A percentile compares a stretch with the other conserved stretches of the same genome.
Conservation (phyloP, 805 yeast genomes). For the Tetrapisispora fleetii region DNA sequence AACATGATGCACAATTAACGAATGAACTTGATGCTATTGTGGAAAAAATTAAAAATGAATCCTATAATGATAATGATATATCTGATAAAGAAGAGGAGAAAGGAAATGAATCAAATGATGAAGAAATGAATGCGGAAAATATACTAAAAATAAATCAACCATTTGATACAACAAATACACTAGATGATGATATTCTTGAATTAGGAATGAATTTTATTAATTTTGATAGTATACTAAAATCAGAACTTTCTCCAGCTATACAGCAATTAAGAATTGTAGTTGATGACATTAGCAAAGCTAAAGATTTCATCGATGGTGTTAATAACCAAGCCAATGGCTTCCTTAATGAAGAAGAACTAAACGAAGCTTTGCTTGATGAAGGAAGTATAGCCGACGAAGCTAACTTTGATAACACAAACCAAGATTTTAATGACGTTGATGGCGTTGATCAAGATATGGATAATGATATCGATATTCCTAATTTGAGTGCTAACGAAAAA, state of each 20-base stretch:
- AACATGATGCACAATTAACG: conserved; percentile 9
- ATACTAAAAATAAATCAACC: neutral
- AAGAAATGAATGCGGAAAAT: neutral
- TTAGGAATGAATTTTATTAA: conserved; percentile 29
- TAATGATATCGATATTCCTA: conserved; percentile 2
- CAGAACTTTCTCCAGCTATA: conserved; percentile 63
- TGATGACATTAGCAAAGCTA: conserved; percentile 45
- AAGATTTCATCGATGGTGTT: conserved; percentile 34
- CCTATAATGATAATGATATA: neutral
- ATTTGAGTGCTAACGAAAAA: neutral
- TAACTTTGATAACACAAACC: conserved; percentile 11
- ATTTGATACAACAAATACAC: neutral
- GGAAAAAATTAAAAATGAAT: neutral
- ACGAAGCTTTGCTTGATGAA: conserved; percentile 26
- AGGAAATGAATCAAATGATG: conserved; percentile 5
- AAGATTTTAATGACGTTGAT: conserved; percentile 10
- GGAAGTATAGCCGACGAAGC: conserved; percentile 13
- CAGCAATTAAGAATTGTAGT: conserved; percentile 48
- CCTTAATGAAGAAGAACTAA: conserved; percentile 23
- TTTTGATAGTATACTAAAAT: conserved; percentile 22
- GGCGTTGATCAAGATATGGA: conserved; percentile 2
- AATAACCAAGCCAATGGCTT: conserved; percentile 28
- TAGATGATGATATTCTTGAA: conserved; percentile 22
- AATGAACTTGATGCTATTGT: conserved; percentile 11
- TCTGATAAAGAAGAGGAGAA: conserved; percentile 6